Evolutionary conservation across 805 yeast genomes (phyloP).

Genomic region (Teunomyces kruisii): DNA sequence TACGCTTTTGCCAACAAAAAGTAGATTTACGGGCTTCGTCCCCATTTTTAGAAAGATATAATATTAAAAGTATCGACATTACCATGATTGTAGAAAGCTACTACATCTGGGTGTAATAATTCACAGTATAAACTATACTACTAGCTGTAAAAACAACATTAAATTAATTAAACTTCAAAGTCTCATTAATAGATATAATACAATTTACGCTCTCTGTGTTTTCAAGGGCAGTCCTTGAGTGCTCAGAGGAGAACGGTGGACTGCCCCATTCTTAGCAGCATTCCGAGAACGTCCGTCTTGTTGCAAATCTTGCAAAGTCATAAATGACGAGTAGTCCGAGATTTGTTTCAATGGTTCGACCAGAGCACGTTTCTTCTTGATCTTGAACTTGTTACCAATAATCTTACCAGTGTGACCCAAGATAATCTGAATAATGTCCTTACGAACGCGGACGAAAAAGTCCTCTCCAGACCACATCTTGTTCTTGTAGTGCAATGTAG

Average conservation of each 20-base stretch:
- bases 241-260: neutral
- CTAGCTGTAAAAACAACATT: too few species aligned
- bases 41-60: too few species aligned
- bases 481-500: conserved; percentile 56
- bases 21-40: neutral
- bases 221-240: neutral
- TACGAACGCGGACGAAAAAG: conserved; percentile 59
- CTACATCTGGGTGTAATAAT: too few species aligned
- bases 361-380: conserved; percentile 28
- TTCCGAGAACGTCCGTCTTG: conserved; percentile 26
- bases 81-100: too few species aligned
- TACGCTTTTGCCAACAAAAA: conserved; percentile 14
- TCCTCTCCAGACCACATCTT: conserved; percentile 75
- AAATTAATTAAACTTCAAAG: too few species aligned
- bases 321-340: conserved; percentile 35
- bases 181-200: neutral
- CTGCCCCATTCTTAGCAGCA: conserved; percentile 8
- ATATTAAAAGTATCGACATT: too few species aligned
- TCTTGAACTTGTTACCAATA: conserved; percentile 68
- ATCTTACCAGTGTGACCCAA: conserved; percentile 73
- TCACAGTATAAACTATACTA: too few species aligned
- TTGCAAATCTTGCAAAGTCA: conserved; percentile 41
- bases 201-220: neutral
- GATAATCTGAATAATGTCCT: conserved; percentile 57
- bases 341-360: conserved; percentile 40